Evolutionary conservation across 179 eudicot species (phyloP), one percentile per base, ranked within the genome.

Genomic region (Spinacia oleracea): DNA sequence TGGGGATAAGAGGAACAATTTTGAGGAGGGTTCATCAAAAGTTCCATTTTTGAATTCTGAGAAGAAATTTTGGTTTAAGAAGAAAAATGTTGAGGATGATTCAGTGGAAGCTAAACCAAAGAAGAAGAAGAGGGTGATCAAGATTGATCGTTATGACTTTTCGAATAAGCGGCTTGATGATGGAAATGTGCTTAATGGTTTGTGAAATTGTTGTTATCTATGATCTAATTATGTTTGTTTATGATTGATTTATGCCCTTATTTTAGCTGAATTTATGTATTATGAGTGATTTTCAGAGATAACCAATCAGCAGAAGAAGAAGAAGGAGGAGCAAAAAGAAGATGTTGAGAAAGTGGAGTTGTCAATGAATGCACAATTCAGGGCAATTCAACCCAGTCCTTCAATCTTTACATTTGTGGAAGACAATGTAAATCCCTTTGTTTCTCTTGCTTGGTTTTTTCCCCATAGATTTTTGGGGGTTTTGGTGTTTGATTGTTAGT

Each of bases 291-390:
- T 80, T 74, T 75, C 84, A 89, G 97, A 87, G 74, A 77, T 70
- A 72, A 78, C 77, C 75, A 74, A 80, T 59, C 55, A 65, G 66
- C 34, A 80, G 86, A 66, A 79, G 34, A 70, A 79, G 34, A 70
- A 82, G 70, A 18, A 79, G 65, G 25, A 42, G 38, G 66, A 81
- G 53, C 80, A 89, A 77, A 80, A 82, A 68, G 83, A 84, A 85
- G 86, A 92, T 74, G n/a, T n/a, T 43, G 81, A 78, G 78, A 77
- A 77, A 43, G 89, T 70, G 75, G 91, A 91, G 78, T 73, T 91
- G 79, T 94, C 98, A 77, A 83, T 50, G 87, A 94, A 92, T 89
- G 98, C 98, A 23, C 91, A 93, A 76, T 94, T 94, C 75, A 96
- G 97, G 85, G 98, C 98, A 27, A 94, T 94, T 74, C 79, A 75